A percentile compares a stretch with the other conserved stretches of the same genome.
Conservation (phyloP, 2,329 filamentous ascomycete species). For the Neonectria magnoliae region DNA sequence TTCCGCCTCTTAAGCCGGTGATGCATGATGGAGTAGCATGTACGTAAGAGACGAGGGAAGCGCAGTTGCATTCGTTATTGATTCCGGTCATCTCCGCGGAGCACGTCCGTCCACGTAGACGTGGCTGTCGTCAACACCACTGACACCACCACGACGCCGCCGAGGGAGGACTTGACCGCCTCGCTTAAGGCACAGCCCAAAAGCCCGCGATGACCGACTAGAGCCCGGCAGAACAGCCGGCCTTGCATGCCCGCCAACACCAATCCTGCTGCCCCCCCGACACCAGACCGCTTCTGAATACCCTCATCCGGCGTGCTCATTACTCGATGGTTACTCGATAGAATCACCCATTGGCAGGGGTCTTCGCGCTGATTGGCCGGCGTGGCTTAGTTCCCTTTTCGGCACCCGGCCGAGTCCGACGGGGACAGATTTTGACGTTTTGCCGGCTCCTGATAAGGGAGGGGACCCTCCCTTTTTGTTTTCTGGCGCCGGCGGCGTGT, state of each 20-base stretch:
- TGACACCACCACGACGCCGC: background rate
- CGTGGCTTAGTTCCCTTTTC: constrained; percentile 7
- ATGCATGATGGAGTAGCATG: background rate
- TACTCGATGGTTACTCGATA: constrained; percentile 60
- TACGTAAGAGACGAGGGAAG: background rate
- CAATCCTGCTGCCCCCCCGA: background rate
- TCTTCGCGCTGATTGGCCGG: constrained; percentile 36
- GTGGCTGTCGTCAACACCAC: background rate
- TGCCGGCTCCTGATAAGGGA: constrained; percentile 29
- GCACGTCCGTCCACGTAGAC: background rate
- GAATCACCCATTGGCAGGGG: constrained; percentile 46
- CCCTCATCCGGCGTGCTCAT: constrained; percentile 32
- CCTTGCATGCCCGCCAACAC: constrained; percentile 1
- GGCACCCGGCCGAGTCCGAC: constrained; percentile 41
- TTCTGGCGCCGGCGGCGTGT: constrained; percentile 14
- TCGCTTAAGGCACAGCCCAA: background rate
- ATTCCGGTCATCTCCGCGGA: constrained; percentile 1
- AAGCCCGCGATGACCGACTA: background rate
- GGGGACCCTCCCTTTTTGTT: background rate
- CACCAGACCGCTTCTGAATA: constrained; percentile 18
- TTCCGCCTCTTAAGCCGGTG: background rate
- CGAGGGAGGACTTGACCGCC: background rate
- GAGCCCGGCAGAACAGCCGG: background rate
- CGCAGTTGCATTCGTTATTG: background rate
- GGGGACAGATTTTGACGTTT: constrained; percentile 8